Percentiles rank a stretch among this genome's conserved stretches.
Conservation (phyloP, 1,139 yeast species). For the Hemisphaericaspora subhashii region DNA sequence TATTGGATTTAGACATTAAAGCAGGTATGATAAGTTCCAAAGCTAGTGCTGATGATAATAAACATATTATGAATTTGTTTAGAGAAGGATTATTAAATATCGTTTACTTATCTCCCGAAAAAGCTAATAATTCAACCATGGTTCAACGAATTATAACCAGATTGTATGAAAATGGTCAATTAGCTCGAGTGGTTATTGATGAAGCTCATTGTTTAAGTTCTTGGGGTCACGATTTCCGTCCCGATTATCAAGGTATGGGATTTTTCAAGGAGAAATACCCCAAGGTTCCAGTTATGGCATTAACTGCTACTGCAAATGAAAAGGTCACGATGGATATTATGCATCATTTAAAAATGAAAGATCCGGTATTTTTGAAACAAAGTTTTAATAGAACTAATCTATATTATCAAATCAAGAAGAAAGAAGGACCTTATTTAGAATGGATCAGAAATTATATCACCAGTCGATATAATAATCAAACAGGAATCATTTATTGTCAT, state of each 20-base stretch:
- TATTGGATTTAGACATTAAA: conserved; percentile 60
- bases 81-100: conserved; percentile 68
- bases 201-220: conserved; percentile 99
- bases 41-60: conserved; percentile 63
- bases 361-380: conserved; percentile 60
- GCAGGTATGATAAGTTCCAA: conserved; percentile 92
- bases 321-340: conserved; percentile 85
- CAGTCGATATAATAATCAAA: conserved; percentile 51
- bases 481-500: conserved; percentile 94
- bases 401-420: conserved; percentile 72
- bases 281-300: conserved; percentile 86
- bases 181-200: conserved; percentile 91
- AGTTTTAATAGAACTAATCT: conserved; percentile 90
- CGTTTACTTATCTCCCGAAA: conserved; percentile 92
- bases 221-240: conserved; percentile 99
- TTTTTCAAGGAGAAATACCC: conserved; percentile 74
- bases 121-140: conserved; percentile 76
- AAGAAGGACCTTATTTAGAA: conserved; percentile 56
- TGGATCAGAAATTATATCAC: conserved; percentile 61
- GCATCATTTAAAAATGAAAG: conserved; percentile 61
- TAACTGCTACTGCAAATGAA: conserved; percentile 97
- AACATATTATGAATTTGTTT: conserved; percentile 61
- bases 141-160: conserved; percentile 64
- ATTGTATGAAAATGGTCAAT: conserved; percentile 51
- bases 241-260: conserved; percentile 85